Conservation (phyloP, 1,284 basidiomycete species). For the Puccinia triticina region DNA sequence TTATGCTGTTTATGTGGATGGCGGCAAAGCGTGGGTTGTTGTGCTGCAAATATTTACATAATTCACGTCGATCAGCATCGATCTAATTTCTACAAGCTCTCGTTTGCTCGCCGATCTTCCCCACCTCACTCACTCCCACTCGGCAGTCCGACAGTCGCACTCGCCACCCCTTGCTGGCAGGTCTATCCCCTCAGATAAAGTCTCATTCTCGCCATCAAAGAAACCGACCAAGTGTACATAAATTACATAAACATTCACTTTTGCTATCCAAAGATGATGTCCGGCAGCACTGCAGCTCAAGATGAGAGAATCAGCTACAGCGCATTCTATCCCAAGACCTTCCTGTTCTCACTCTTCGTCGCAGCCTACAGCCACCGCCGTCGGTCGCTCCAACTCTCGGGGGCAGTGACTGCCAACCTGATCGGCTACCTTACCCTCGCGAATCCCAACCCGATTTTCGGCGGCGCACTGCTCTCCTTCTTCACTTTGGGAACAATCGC, state of each 20-base stretch:
- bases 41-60: too few species aligned
- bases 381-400: conserved; percentile 55
- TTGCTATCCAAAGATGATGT: not conserved
- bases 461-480: conserved; percentile 56
- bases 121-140: too few species aligned
- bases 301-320: not conserved
- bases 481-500: conserved; percentile 56
- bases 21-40: too few species aligned
- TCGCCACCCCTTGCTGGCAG: too few species aligned
- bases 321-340: conserved; percentile 36
- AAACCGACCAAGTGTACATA: not conserved
- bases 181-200: too few species aligned
- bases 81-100: too few species aligned
- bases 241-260: not conserved
- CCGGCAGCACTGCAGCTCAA: not conserved
- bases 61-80: too few species aligned
- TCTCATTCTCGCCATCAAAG: too few species aligned
- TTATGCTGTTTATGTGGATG: too few species aligned
- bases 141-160: too few species aligned
- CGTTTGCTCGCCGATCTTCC: too few species aligned
- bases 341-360: conserved; percentile 26
- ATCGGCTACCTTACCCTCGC: conserved; percentile 57
- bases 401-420: conserved; percentile 54
- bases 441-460: conserved; percentile 56
- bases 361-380: conserved; percentile 54